Conservation (phyloP, 2,329 filamentous ascomycete genomes). For the Aspergillus sp. region DNA sequence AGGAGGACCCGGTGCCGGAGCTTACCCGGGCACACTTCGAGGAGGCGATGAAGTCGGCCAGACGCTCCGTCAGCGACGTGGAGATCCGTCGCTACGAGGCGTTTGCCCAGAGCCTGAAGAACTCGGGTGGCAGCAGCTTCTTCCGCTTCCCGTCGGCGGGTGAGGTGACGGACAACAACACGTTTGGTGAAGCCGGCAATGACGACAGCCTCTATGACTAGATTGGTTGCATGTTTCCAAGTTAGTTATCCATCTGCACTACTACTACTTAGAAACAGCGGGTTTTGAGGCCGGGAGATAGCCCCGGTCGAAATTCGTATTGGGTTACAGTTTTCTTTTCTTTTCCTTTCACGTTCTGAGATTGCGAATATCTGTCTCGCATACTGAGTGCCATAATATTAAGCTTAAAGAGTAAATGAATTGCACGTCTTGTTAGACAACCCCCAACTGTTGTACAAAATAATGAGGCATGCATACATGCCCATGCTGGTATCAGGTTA, state of each 20-base stretch:
- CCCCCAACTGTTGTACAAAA: too few species aligned
- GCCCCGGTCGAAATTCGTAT: slow-evolving; percentile 15
- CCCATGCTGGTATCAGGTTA: too few species aligned
- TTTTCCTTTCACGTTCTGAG: not conserved
- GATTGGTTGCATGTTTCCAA: slow-evolving; percentile 47
- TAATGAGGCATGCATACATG: too few species aligned
- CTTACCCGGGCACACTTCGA: slow-evolving; percentile 97
- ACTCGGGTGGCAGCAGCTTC: slow-evolving; percentile 88
- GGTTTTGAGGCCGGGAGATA: slow-evolving; percentile 22
- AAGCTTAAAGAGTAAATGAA: not conserved
- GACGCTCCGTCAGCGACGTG: slow-evolving; percentile 91
- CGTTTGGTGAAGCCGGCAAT: slow-evolving; percentile 83
- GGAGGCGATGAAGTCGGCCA: slow-evolving; percentile 94
- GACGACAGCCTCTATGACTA: slow-evolving; percentile 98
- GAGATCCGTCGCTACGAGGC: slow-evolving; percentile 98
- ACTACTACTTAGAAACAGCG: slow-evolving; percentile 24
- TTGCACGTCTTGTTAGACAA: too few species aligned
- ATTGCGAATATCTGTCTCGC: not conserved
- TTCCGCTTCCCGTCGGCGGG: slow-evolving; percentile 85
- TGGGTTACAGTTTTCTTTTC: slow-evolving; percentile 22
- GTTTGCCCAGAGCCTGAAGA: slow-evolving; percentile 99
- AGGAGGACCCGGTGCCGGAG: slow-evolving; percentile 91
- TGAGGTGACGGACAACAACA: slow-evolving; percentile 56
- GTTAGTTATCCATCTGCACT: slow-evolving; percentile 43
- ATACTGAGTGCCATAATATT: not conserved